Percentiles rank a stretch among this genome's conserved stretches.
Evolutionary conservation across 441 rosid species (phyloP).

Genomic region (Euphorbia schlechtendalii): DNA sequence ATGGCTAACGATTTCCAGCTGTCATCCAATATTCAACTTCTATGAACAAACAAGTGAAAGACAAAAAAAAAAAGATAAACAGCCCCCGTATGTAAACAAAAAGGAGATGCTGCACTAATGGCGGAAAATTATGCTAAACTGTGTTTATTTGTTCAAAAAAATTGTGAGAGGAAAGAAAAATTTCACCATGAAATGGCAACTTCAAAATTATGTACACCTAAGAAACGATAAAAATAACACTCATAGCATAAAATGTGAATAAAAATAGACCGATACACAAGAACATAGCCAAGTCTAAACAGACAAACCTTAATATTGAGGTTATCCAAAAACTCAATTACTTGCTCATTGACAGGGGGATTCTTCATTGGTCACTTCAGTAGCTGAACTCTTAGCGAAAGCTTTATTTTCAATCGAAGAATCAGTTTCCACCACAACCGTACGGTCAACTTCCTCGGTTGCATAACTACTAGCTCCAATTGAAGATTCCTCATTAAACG

Average conservation of each 20-base stretch:
- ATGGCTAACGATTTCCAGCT: conserved; percentile 29
- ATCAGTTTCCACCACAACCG: conserved; percentile 28
- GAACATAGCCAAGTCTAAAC: not conserved
- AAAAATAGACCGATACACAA: not conserved
- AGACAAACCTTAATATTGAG: conserved; percentile 40
- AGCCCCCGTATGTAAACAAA: not conserved
- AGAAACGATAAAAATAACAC: not conserved
- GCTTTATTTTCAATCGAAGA: conserved; percentile 24
- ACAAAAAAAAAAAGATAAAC: not conserved
- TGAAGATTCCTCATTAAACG: conserved; percentile 43
- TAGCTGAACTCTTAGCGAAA: conserved; percentile 20
- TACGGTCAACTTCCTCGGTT: conserved; percentile 32
- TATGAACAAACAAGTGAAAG: not conserved
- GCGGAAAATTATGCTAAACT: too few relatives aligned
- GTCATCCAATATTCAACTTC: not conserved
- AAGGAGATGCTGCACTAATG: not conserved
- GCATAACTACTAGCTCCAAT: conserved; percentile 31
- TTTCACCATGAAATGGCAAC: not conserved
- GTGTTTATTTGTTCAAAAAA: not conserved
- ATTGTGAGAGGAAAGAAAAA: not conserved
- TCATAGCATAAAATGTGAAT: not conserved
- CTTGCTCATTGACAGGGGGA: conserved; percentile 29
- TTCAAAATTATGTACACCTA: not conserved
- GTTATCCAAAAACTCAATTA: conserved; percentile 42
- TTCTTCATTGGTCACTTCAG: conserved; percentile 28